phyloP scores from a whole-genome alignment of 2,329 filamentous ascomycete species.

The Colletotrichum cordylinicola region DNA sequence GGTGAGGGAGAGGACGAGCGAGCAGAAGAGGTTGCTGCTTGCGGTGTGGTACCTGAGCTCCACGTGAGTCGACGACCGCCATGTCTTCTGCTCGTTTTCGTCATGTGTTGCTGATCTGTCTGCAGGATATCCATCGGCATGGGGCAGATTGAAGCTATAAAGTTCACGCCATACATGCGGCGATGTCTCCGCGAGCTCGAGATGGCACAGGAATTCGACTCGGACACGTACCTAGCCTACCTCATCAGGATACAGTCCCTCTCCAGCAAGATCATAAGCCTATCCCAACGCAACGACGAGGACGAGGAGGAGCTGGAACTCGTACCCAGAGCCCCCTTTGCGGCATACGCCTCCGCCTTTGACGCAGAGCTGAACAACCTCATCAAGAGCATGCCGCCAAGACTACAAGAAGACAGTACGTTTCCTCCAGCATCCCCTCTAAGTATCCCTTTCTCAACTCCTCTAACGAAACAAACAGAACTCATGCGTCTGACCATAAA shows the following conservation, averaged over 20 bases:
- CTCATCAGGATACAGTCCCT: constrained; percentile 55
- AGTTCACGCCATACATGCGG: constrained; percentile 56
- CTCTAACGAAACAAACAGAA: background rate
- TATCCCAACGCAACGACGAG: constrained; percentile 36
- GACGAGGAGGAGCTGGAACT: constrained; percentile 33
- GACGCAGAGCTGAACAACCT: constrained; percentile 50
- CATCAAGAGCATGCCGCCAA: constrained; percentile 35
- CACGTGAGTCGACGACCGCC: constrained; percentile 37
- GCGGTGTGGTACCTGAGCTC: constrained; percentile 62
- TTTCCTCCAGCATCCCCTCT: background rate
- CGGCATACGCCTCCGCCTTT: constrained; percentile 52
- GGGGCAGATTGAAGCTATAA: constrained; percentile 51
- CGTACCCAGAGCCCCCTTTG: constrained; percentile 43
- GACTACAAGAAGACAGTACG: constrained; percentile 44
- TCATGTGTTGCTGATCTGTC: constrained; percentile 20
- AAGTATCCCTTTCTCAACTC: background rate
- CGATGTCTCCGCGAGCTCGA: constrained; percentile 54
- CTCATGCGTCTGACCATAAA: constrained; percentile 36
- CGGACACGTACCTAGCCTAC: constrained; percentile 50
- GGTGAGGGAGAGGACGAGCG: constrained; percentile 47
- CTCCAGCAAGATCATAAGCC: constrained; percentile 52
- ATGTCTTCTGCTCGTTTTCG: accelerated
- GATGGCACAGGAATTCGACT: constrained; percentile 46
- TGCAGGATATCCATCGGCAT: constrained; percentile 46
- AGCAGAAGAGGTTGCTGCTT: constrained; percentile 56